Evolutionary conservation across 257 asterid species (phyloP), one percentile per base, ranked within the genome.

Genomic region (Solanum pinnatisectum): DNA sequence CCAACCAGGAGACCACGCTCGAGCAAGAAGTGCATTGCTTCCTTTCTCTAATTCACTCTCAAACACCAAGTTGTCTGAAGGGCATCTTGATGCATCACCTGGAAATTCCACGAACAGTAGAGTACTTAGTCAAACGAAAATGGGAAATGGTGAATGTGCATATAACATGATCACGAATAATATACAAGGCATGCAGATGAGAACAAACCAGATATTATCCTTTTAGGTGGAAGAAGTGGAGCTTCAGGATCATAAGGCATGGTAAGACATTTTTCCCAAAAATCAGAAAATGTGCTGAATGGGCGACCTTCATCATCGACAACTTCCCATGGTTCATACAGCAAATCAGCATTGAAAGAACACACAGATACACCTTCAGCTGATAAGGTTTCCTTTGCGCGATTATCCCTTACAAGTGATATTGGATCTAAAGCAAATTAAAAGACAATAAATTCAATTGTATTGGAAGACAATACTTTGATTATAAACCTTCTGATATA

Each of bases 1-100:
- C 99, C 98, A 96, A 87, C 99, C 98, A 3, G 98, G 99, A 10
- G 99, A 92, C 99, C 98, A 96, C 30, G 98, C 98, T 9, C 98
- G 94, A 33, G 95, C 95, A 3, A 96, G 98, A 89, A 96, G 98
- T 22, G 99, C 99, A 65, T 96, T 96, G 91, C 99, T 95, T 88
- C 98, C 98, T 84, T 92, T 94, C 91, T 96, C 99, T 27, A 89
- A 89, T 27, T 95, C 98, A 39, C 96, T 98, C 93, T 96, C 99
- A 20, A 96, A 93, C 56, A 91, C 90, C 83, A 96, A 83, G 70
- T 89, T 82, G 83, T 94, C 98, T 25, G 95, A 85, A 46, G 92
- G 81, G 87, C 97, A 95, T 90, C 90, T 93, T 23, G 99, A 93
- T 82, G 90, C 90, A 49, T 96, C 94, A 84, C 95, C 99, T 96